Conservation (phyloP, 768 basidiomycete genomes). For the Podaxis carcinomalis region DNA sequence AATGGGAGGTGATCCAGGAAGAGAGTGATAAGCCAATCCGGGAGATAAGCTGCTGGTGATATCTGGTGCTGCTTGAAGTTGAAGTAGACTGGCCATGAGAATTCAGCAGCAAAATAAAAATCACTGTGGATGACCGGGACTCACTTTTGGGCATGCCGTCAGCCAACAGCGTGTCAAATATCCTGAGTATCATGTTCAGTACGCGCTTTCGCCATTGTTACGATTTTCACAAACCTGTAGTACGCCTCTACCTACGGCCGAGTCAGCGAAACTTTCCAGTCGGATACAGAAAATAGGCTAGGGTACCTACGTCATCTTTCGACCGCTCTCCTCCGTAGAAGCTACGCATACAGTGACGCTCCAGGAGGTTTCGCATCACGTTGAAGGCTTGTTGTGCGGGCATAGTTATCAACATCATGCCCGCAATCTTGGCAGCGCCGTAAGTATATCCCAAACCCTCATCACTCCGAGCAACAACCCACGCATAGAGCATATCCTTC, state of each 20-base stretch:
- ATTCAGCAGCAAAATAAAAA: slow-evolving; percentile 7
- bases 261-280: slow-evolving; percentile 18
- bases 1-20: slow-evolving; percentile 88
- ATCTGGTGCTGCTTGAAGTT: slow-evolving; percentile 94
- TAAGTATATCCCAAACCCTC: slow-evolving; percentile 73
- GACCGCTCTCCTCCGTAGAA: slow-evolving; percentile 73
- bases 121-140: slow-evolving; percentile 16
- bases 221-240: slow-evolving; percentile 56
- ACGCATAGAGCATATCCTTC: slow-evolving; percentile 80
- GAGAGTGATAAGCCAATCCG: slow-evolving; percentile 75
- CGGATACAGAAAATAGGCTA: neutral
- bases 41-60: slow-evolving; percentile 79
- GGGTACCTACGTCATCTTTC: slow-evolving; percentile 75
- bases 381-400: slow-evolving; percentile 70
- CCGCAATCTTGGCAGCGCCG: slow-evolving; percentile 73
- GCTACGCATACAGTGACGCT: slow-evolving; percentile 79
- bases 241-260: slow-evolving; percentile 77
- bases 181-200: slow-evolving; percentile 38
- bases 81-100: slow-evolving; percentile 64
- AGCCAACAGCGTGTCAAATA: slow-evolving; percentile 88
- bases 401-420: slow-evolving; percentile 86
- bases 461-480: slow-evolving; percentile 83
- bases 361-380: slow-evolving; percentile 80
- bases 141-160: slow-evolving; percentile 92
- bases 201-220: neutral